These are phyloP conservation scores for Penicillium soppii DNA, from an alignment of 495 filamentous ascomycete species.

Conservation along the genomic window DNA sequence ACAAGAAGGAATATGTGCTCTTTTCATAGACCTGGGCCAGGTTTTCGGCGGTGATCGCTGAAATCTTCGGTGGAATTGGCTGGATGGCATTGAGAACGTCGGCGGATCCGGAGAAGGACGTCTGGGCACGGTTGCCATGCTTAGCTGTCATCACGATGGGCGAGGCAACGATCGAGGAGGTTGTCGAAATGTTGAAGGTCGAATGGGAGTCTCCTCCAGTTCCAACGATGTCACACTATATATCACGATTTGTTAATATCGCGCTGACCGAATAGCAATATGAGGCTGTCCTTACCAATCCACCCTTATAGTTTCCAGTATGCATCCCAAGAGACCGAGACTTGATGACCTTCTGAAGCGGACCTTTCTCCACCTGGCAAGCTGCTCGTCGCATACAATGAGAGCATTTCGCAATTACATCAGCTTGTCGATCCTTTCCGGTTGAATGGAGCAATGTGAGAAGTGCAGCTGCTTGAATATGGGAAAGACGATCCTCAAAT, in stretches of 20 bases:
- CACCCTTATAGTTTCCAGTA: constrained; percentile 70
- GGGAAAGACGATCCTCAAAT: constrained; percentile 80
- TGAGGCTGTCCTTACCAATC: constrained; percentile 51
- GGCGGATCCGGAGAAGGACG: constrained; percentile 91
- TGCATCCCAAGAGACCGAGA: constrained; percentile 49
- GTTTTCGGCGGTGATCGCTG: constrained; percentile 66
- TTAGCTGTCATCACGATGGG: constrained; percentile 81
- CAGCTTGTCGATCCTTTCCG: constrained; percentile 69
- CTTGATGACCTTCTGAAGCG: constrained; percentile 57
- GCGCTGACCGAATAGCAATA: neutral
- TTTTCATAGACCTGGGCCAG: constrained; percentile 66
- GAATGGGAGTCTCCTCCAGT: constrained; percentile 95
- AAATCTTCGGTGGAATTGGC: constrained; percentile 69
- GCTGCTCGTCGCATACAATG: constrained; percentile 69
- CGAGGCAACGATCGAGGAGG: constrained; percentile 87
- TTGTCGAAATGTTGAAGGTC: constrained; percentile 97
- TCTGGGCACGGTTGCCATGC: constrained; percentile 95
- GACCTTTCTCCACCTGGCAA: constrained; percentile 58
- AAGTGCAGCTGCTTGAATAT: constrained; percentile 79
- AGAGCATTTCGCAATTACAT: constrained; percentile 77
- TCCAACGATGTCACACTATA: constrained; percentile 92
- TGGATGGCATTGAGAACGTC: constrained; percentile 76
- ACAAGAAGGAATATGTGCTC: constrained; percentile 93
- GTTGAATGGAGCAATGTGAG: constrained; percentile 89
- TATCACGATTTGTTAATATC: constrained; percentile 3